Percentiles rank a stretch among this genome's conserved stretches.
Evolutionary conservation across 2,329 filamentous ascomycete species (phyloP).

Genomic region (Pseudonectria buxi): DNA sequence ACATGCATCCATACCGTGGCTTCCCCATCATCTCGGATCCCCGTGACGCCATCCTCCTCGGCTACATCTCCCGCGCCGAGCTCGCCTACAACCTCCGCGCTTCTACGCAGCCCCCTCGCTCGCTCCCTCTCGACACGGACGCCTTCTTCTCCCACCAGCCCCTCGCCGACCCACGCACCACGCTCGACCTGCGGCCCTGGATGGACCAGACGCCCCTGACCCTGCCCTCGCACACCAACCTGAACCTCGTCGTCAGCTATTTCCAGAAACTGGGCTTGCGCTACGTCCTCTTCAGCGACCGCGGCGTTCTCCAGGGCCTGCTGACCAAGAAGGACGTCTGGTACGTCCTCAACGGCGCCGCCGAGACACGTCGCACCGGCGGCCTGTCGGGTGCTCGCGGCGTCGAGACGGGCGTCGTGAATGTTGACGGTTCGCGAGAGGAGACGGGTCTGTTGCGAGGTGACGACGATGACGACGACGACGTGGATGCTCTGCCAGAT

Average conservation of each 20-base stretch:
- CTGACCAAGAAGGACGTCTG: conserved; percentile 97
- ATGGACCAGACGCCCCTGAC: conserved; percentile 99
- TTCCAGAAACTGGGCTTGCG: conserved; percentile 91
- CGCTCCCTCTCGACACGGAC: conserved; percentile 63
- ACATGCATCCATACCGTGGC: conserved; percentile 72
- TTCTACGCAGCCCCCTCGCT: conserved; percentile 47
- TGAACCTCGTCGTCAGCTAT: conserved; percentile 84
- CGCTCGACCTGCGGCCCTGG: conserved; percentile 88
- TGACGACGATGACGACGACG: conserved; percentile 28
- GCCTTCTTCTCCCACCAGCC: conserved; percentile 81
- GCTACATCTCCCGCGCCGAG: conserved; percentile 91
- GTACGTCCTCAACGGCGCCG: conserved; percentile 78
- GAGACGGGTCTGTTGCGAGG: conserved; percentile 36
- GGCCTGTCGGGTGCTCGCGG: conserved; percentile 15
- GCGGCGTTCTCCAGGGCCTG: conserved; percentile 73
- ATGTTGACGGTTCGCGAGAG: conserved; percentile 35
- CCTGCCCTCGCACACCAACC: conserved; percentile 64
- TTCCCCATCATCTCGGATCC: conserved; percentile 84
- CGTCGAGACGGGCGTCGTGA: conserved; percentile 28
- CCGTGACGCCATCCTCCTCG: conserved; percentile 71
- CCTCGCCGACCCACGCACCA: conserved; percentile 67
- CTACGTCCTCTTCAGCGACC: conserved; percentile 82
- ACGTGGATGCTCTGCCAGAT: conserved; percentile 11
- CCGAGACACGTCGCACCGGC: conserved; percentile 47
- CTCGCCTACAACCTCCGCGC: conserved; percentile 68